Conservation (phyloP, 2,329 filamentous ascomycete species). For the Colletotrichum tanaceti region DNA sequence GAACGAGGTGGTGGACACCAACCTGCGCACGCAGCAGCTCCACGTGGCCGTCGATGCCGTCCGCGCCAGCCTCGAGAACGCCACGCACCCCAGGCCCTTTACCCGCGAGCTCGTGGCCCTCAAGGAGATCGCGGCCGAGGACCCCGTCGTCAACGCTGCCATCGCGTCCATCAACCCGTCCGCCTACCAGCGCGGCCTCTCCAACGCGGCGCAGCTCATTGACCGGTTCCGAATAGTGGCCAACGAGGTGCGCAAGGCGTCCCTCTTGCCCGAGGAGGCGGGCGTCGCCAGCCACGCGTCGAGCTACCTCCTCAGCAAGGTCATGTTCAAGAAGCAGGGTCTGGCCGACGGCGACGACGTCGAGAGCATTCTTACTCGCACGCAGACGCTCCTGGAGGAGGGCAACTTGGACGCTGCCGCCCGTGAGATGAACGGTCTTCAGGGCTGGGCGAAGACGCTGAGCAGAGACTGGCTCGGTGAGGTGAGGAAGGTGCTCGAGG, state of each 20-base stretch:
- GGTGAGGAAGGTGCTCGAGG: constrained; percentile 91
- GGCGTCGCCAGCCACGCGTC: constrained; percentile 95
- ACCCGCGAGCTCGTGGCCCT: constrained; percentile 92
- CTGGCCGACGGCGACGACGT: constrained; percentile 88
- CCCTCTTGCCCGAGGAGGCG: constrained; percentile 90
- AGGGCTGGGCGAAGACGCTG: constrained; percentile 95
- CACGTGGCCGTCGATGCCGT: constrained; percentile 96
- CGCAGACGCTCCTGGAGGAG: constrained; percentile 91
- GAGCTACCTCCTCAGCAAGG: constrained; percentile 88
- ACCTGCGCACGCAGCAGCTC: constrained; percentile 93
- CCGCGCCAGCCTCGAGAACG: constrained; percentile 81
- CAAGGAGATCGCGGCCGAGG: constrained; percentile 88
- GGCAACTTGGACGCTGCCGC: constrained; percentile 92
- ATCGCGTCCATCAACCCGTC: constrained; percentile 96
- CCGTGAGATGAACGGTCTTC: constrained; percentile 91
- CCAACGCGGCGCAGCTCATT: constrained; percentile 85
- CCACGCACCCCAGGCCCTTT: constrained; percentile 83
- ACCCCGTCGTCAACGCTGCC: constrained; percentile 89
- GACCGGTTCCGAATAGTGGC: constrained; percentile 97
- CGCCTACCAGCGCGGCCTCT: constrained; percentile 92
- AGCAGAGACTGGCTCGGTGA: constrained; percentile 94
- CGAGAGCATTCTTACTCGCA: constrained; percentile 90
- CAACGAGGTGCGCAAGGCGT: constrained; percentile 91
- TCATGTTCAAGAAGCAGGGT: constrained; percentile 95
- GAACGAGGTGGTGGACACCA: constrained; percentile 90